Evolutionary conservation across 1,139 yeast species (phyloP).

Genomic region (Blastobotrys arbuscula): DNA sequence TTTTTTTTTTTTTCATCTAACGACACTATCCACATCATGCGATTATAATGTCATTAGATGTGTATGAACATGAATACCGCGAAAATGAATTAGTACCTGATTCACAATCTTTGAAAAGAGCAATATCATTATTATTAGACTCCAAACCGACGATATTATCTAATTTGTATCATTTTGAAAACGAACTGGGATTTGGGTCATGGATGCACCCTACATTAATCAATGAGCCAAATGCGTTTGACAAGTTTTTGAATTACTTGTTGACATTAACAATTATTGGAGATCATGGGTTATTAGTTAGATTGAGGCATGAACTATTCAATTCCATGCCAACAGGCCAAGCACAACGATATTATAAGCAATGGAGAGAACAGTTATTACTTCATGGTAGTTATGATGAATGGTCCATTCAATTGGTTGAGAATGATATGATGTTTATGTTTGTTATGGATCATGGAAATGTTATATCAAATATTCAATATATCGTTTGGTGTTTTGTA

Average conservation of each 20-base stretch:
- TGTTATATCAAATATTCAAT: neutral
- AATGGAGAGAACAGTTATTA: slow-evolving; percentile 5
- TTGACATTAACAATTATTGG: slow-evolving; percentile 2
- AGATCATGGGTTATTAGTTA: slow-evolving; percentile 4
- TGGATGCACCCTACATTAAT: slow-evolving; percentile 1
- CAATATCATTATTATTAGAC: neutral
- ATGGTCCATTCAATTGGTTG: slow-evolving; percentile 3
- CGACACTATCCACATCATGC: neutral
- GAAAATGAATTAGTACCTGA: slow-evolving; percentile 4
- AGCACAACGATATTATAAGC: neutral
- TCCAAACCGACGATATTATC: neutral
- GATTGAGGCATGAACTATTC: slow-evolving; percentile 1
- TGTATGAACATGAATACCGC: neutral
- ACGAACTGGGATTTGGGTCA: neutral
- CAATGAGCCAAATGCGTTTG: neutral
- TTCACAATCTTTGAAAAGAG: neutral
- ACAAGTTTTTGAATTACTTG: neutral
- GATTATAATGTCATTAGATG: neutral
- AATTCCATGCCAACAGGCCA: neutral
- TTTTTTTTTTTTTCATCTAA: neutral
- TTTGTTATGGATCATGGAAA: neutral
- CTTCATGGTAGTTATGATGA: slow-evolving; percentile 5
- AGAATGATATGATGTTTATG: slow-evolving; percentile 6
- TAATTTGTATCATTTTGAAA: neutral
- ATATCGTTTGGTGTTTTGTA: neutral